Conservation (phyloP, 495 filamentous ascomycete genomes). For the Xylaria castorea region DNA sequence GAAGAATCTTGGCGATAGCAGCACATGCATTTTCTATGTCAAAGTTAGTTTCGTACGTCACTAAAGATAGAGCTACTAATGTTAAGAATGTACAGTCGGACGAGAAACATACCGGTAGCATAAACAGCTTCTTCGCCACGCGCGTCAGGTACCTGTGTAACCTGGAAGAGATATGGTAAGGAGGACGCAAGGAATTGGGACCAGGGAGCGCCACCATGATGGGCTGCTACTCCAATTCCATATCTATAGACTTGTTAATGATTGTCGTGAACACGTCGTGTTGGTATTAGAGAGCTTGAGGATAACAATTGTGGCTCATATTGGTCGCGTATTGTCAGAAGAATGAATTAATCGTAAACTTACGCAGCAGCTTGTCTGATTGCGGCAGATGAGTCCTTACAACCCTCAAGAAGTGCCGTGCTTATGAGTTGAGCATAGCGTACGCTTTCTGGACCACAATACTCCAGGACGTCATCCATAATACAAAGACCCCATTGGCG, state of each 20-base stretch:
- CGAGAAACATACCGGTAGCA: conserved; percentile 64
- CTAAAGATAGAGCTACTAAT: not conserved
- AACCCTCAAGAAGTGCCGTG: conserved; percentile 80
- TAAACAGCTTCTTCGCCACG: conserved; percentile 93
- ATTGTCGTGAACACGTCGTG: not conserved
- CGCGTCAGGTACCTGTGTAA: conserved; percentile 77
- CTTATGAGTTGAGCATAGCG: conserved; percentile 84
- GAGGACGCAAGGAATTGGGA: conserved; percentile 80
- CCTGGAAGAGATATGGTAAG: conserved; percentile 81
- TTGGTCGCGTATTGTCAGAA: not conserved
- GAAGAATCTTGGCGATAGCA: conserved; percentile 94
- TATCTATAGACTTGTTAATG: conserved; percentile 55
- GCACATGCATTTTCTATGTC: conserved; percentile 87
- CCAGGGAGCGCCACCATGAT: conserved; percentile 86
- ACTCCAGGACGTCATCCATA: conserved; percentile 97
- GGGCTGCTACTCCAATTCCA: conserved; percentile 93
- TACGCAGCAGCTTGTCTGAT: conserved; percentile 91
- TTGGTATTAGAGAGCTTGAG: not conserved
- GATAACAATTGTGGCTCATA: not conserved
- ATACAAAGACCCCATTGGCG: conserved; percentile 99
- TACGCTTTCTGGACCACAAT: conserved; percentile 85
- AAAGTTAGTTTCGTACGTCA: conserved; percentile 21
- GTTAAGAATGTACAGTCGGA: not conserved
- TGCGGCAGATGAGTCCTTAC: conserved; percentile 82
- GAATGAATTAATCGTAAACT: conserved; percentile 23